Evolutionary conservation across 176 grass and related monocot species (phyloP), one percentile per base, ranked within the genome.

Genomic region (Musa acuminata): DNA sequence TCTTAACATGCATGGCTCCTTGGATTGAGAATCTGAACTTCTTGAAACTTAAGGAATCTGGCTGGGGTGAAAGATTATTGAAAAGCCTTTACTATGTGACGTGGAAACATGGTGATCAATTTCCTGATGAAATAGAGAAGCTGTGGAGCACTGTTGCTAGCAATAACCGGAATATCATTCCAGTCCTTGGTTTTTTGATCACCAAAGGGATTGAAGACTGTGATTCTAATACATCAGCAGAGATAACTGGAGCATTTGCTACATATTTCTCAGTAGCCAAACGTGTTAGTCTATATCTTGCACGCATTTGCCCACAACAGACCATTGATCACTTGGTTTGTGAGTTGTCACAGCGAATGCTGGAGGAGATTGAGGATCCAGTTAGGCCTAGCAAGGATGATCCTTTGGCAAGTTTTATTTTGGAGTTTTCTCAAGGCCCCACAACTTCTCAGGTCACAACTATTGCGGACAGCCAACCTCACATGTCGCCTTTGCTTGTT

Each of bases 11-110:
- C 78, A 87, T 98, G 88, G 95, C 90, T 80, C 95, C 95, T 83
- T 98, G 95, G 95, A 98, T 98, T 80, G 86, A 98, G 80, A 98
- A 98, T 80, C 85, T 98, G 13, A 93, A 98, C 69, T 98, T 98
- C 76, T 79, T 87, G 75, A 93, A 92, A 74, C 80, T 93, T 65
- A 89, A 86, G 82, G 90, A 93, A 48, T 93, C 95, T 82, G 90
- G 90, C 25, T 98, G 95, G 95, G 93, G 87, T 17, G 90, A 93
- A 73, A 85, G 95, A 79, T 76, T 98, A 71, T 78, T 98, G 75
- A 98, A 98, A 85, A 98, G 82, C 69, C 87, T 98, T 75, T 98
- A 98, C 83, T 98, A 98, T 74, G 95, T 98, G 80, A 98, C 95
- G 9, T 93, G 88, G 95, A 87, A 85, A 77, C 95, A 98, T 73